phyloP scores from a whole-genome alignment of 2,329 filamentous ascomycete genomes.

The Sphaerostilbella broomeana region DNA sequence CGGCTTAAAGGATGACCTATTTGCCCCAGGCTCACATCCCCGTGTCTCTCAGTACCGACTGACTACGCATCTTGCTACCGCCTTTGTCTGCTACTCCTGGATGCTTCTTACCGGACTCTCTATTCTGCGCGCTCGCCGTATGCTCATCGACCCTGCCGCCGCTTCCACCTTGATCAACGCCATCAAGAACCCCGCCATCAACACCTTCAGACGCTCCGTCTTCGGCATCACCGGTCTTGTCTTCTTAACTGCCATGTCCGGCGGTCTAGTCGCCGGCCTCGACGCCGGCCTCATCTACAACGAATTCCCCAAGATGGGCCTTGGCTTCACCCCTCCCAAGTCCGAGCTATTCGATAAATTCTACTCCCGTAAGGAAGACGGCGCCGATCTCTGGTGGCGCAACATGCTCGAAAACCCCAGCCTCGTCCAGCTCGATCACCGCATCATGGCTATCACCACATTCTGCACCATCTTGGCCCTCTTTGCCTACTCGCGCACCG shows the following conservation, averaged over 20 bases:
- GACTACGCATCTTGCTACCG: slow-evolving; percentile 80
- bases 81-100: slow-evolving; percentile 86
- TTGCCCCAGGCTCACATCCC: slow-evolving; percentile 82
- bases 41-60: slow-evolving; percentile 92
- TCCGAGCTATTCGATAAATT: slow-evolving; percentile 78
- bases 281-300: slow-evolving; percentile 98
- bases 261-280: slow-evolving; percentile 85
- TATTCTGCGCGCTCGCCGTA: slow-evolving; percentile 69
- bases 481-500: slow-evolving; percentile 71
- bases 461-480: slow-evolving; percentile 75
- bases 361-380: slow-evolving; percentile 73
- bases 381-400: slow-evolving; percentile 86
- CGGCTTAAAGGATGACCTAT: slow-evolving; percentile 90
- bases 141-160: slow-evolving; percentile 60
- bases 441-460: slow-evolving; percentile 83
- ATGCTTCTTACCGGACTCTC: slow-evolving; percentile 88
- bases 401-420: slow-evolving; percentile 97
- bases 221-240: slow-evolving; percentile 66
- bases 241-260: slow-evolving; percentile 88
- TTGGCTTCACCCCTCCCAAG: slow-evolving; percentile 71
- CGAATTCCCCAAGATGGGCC: slow-evolving; percentile 93
- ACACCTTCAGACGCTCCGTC: slow-evolving; percentile 65
- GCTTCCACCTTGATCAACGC: slow-evolving; percentile 54
- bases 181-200: slow-evolving; percentile 61
- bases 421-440: slow-evolving; percentile 91